Base-by-base conservation (phyloP, 495 filamentous ascomycete genomes). In the Evansstolkia leycettana region DNA sequence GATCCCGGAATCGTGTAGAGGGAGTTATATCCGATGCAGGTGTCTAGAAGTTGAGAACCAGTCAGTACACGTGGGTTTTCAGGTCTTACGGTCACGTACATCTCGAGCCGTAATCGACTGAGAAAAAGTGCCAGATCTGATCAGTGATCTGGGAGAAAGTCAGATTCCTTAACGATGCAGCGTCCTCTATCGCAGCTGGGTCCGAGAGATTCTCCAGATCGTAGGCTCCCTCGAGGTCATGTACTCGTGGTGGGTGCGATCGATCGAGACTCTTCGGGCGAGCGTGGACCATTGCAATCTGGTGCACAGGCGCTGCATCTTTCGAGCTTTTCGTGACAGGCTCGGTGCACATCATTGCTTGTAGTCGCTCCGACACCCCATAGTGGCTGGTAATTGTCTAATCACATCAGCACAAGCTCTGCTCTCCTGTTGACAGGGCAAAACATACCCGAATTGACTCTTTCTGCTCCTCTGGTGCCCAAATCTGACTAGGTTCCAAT, bases 11-110 rank as follows among this genome's bases (percentile, higher is more conserved):
- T 57, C 24, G 75, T 69, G 45, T 83, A 80, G 13, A 90, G 64
- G 28, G 79, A 80, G 54, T 93, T 89, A 45, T 82, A 88, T 8
- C 85, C 85, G 34, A 90, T 60, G 45, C 83, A 89, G 8, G 87
- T 70, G 51, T 80, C 81, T 85, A 41, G 14, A 29, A 29, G 11
- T n/a, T 15, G 28, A 5, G n/a, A n/a, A n/a, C n/a, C n/a, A n/a
- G 28, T 29, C 12, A 29, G 28, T 24, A 5, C 4, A 4, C 20
- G 9, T 5, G 20, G 20, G 4, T 23, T 9, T 23, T 23, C 5
- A 9, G 9, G 2, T 28, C 7, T 16, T 17, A 7, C 12, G 24
- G 15, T 12, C n/a, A 32, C 50, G 36, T 54, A 73, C 72, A 78
- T 51, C 47, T 65, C 11, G 60, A 54, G 12, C 75, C 74, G 52